phyloP scores from a whole-genome alignment of 139 green algal species.

The Yamagishiella unicocca region DNA sequence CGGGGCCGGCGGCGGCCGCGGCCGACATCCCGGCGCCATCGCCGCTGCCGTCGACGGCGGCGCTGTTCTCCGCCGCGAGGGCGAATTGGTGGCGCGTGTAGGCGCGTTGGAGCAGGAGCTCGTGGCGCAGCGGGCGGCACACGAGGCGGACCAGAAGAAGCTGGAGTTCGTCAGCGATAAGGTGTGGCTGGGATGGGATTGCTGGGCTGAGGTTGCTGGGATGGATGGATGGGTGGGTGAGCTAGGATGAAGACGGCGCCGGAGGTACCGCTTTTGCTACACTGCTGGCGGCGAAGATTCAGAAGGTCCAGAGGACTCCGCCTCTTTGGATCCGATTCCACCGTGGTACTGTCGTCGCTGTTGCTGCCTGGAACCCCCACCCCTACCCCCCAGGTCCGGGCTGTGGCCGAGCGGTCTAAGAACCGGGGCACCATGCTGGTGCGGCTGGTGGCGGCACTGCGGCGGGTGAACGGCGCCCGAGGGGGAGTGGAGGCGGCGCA shows the following conservation, averaged over 20 bases:
- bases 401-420: slow-evolving; percentile 52
- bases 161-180: slow-evolving; percentile 40
- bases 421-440: slow-evolving; percentile 51
- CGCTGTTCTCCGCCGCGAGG: neutral
- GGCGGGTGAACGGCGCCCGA: slow-evolving; percentile 9
- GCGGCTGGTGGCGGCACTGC: slow-evolving; percentile 44
- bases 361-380: neutral
- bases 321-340: too few species aligned
- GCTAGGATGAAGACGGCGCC: too few species aligned
- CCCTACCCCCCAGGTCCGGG: slow-evolving; percentile 19
- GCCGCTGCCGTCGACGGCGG: neutral
- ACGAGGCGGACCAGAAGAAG: slow-evolving; percentile 38
- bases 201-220: too few species aligned
- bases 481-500: slow-evolving; percentile 43
- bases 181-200: neutral
- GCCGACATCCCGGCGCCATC: neutral
- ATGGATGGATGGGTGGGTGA: too few species aligned
- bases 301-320: too few species aligned
- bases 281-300: too few species aligned
- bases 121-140: neutral
- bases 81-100: neutral
- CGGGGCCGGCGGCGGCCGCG: neutral
- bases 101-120: slow-evolving; percentile 24
- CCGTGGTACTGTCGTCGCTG: too few species aligned
- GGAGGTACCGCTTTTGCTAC: too few species aligned